Base-by-base conservation (phyloP, 805 yeast species). In the Hanseniaspora osmophila region DNA sequence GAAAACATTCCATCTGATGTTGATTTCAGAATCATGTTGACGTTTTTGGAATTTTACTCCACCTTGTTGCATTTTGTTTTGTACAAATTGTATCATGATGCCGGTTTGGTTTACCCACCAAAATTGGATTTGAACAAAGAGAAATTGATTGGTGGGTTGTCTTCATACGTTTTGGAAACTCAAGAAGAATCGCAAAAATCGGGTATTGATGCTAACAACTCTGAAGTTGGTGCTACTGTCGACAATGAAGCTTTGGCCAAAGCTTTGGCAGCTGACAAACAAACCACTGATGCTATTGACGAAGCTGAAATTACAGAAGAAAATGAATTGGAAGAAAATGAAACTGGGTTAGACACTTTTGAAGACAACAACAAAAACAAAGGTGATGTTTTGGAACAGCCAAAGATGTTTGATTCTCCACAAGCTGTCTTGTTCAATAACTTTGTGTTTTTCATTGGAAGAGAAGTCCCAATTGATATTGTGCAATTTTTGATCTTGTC, bases 21-120 rank as follows among this genome's bases (percentile, higher is more conserved):
- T 48, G 98, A 92, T 66, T 90, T 92, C 71, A 76, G 92, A 65
- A 86, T 92, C 69, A 92, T 92, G 98, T 71, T 86, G 58, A 90
- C 97, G 1, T 92, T 92, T 66, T 74, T 92, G 59, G 98, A 92
- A 67, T 88, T 92, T 65, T 92, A 92, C 68, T 80, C 95, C 16
- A 90, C 97, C 22, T 67, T 92, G 54, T 66, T 88, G 58, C 95
- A 87, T 59, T 92, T 92, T 60, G 88, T 82, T 18, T 70, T 90
- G 46, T 92, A 61, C 73, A 83, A 84, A 62, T 73, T 92, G 51
- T 92, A 86, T 69, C 76, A 83, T 18, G 97, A 87, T 54, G 71
- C 80, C 32, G 88, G 80, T 50, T 74, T 92, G 58, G 79, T 84
- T 30, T 92, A 88, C 62, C 98, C 98, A 38, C 98, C 98, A 47